These are phyloP conservation scores for Stellera chamaejasme DNA, from an alignment of 345 rosid species.

Conservation along the genomic window DNA sequence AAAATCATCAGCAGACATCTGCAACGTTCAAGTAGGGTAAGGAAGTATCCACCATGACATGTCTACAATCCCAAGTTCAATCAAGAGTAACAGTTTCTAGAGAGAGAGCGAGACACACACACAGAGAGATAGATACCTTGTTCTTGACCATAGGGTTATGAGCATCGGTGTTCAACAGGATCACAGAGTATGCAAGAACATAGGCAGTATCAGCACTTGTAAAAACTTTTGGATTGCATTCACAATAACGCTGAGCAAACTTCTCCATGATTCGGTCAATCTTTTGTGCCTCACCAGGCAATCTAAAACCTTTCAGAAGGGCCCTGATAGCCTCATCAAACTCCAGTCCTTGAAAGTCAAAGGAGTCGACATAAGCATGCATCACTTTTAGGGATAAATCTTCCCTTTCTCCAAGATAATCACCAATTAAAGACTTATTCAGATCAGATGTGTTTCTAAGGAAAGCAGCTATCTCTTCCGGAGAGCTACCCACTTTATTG, in stretches of 20 bases:
- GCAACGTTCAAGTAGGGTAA: conserved; percentile 23
- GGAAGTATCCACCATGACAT: conserved; percentile 17
- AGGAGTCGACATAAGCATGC: conserved; percentile 97
- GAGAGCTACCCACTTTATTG: conserved; percentile 85
- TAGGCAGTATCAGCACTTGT: conserved; percentile 97
- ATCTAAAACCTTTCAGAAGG: conserved; percentile 83
- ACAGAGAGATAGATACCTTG: conserved; percentile 48
- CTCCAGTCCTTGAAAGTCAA: conserved; percentile 80
- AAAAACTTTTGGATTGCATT: conserved; percentile 91
- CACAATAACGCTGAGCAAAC: conserved; percentile 94
- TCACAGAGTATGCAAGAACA: conserved; percentile 97
- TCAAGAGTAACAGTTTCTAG: too few relatives aligned
- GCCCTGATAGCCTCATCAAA: conserved; percentile 94
- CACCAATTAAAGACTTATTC: conserved; percentile 87
- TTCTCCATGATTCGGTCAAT: conserved; percentile 99
- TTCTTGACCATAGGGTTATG: conserved; percentile 96
- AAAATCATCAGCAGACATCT: conserved; percentile 99
- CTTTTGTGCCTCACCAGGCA: conserved; percentile 99
- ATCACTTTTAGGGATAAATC: conserved; percentile 89
- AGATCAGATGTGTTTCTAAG: conserved; percentile 85
- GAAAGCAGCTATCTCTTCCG: conserved; percentile 93
- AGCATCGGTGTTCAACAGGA: conserved; percentile 95
- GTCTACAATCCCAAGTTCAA: conserved; percentile 9
- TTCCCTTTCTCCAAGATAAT: conserved; percentile 98
- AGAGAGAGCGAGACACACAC: too few relatives aligned